Base-by-base conservation (phyloP, 345 rosid species). In the Eucalyptus shirleyi region DNA sequence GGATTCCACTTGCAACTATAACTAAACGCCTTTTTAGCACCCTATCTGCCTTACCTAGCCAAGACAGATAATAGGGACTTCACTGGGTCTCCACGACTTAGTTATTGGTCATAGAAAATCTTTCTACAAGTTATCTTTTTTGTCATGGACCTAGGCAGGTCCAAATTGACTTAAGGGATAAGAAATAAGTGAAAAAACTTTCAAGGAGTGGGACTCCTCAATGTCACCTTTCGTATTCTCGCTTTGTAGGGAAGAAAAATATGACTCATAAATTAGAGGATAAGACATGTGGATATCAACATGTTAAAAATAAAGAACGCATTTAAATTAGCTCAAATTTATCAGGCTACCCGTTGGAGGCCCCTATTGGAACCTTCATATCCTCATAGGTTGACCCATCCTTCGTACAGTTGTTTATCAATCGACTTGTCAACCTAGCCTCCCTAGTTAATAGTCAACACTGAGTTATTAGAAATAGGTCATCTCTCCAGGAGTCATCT, bases 241-340 rank as follows among this genome's bases (percentile, higher is more conserved):
- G 0, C 23, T 51, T 51, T 18, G 4, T 3, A 51, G 9, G 23
- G 9, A 51, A 51, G 23, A 18, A 1, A 51, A 18, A 51, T 51
- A 51, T 51, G 23, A 51, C 2, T 51, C 0, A 0, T 0, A 51
- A 51, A 51, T 51, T 51, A 51, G 9, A 0, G 2, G 2, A 0
- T 0, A 7, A 0, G 56, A 0, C 9, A 2, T 51, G 0, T 0
- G 56, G 1, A 0, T 7, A 51, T 51, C 9, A 1, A 18, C 9
- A 51, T 18, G 1, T 18, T 51, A 51, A 51, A 51, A 51, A 51
- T 3, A 17, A 51, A 51, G 8, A 50, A 17, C 0, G 0, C 55
- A 6, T 17, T 51, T 51, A 51, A 51, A 18, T 18, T 51, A 18
- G 2, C 23, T 51, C 1, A 1, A 2, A 0, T 17, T 51, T 18